These are phyloP conservation scores for Microdochium paspali DNA, from an alignment of 2,329 filamentous ascomycete species.

Conservation along the genomic window DNA sequence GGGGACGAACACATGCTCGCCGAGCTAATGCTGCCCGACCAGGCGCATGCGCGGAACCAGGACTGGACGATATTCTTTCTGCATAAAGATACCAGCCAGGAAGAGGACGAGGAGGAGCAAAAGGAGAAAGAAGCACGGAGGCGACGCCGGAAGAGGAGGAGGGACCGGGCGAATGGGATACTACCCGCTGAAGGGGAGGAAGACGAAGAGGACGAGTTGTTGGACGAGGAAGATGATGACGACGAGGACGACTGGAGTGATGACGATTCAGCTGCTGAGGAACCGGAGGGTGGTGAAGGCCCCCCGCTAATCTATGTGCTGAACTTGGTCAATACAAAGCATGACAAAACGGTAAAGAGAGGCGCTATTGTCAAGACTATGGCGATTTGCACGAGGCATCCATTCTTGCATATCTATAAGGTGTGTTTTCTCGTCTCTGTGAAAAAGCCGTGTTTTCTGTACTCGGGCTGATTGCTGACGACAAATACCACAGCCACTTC, in stretches of 20 bases:
- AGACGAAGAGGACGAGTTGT: conserved; percentile 31
- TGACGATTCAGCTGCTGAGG: conserved; percentile 46
- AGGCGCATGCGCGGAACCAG: conserved; percentile 87
- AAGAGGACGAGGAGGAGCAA: conserved; percentile 68
- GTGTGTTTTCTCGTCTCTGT: conserved; percentile 30
- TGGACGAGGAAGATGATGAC: conserved; percentile 31
- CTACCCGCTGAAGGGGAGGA: conserved; percentile 34
- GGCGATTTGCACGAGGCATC: conserved; percentile 96
- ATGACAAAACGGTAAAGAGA: conserved; percentile 86
- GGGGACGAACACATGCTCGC: conserved; percentile 97
- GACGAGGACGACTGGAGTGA: conserved; percentile 34
- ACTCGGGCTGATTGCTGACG: conserved; percentile 7
- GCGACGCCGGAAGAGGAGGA: conserved; percentile 39
- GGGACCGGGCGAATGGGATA: conserved; percentile 39
- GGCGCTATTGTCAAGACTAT: conserved; percentile 95
- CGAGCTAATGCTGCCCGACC: conserved; percentile 96
- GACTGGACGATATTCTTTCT: conserved; percentile 99
- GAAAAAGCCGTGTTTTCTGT: neutral
- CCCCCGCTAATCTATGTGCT: conserved; percentile 93
- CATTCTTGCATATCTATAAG: conserved; percentile 98
- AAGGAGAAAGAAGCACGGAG: conserved; percentile 44
- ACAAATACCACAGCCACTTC: conserved; percentile 61
- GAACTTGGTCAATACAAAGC: conserved; percentile 96
- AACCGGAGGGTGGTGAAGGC: conserved; percentile 66
- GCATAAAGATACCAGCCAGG: conserved; percentile 83